A percentile compares a stretch with the other conserved stretches of the same genome.
Conservation (phyloP, 1,139 yeast species). For the Debaryomyces psychrophilus region DNA sequence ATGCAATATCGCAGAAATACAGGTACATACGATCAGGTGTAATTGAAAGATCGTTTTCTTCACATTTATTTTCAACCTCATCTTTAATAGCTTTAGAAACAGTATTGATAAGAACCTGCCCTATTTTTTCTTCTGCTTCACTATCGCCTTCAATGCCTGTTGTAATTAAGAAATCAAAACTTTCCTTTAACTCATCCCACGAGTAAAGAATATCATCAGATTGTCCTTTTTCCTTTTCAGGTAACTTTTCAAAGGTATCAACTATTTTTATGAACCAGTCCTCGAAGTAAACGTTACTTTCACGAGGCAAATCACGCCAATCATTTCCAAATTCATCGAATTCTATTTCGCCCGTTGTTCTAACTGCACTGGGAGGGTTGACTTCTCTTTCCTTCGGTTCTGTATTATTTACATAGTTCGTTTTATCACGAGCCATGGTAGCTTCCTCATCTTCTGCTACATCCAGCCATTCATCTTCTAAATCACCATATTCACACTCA, state of each 20-base stretch:
- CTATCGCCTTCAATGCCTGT: conserved; percentile 30
- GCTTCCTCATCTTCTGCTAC: conserved; percentile 25
- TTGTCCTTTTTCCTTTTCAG: conserved; percentile 18
- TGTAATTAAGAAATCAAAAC: conserved; percentile 32
- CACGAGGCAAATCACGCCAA: conserved; percentile 72
- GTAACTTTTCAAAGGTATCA: conserved; percentile 19
- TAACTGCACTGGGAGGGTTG: conserved; percentile 33
- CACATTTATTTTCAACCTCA: conserved; percentile 18
- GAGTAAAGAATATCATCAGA: conserved; percentile 33
- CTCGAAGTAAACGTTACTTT: conserved; percentile 40
- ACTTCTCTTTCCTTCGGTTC: conserved; percentile 5
- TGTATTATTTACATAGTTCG: neutral
- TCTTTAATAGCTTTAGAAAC: conserved; percentile 56
- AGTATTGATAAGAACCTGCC: conserved; percentile 48
- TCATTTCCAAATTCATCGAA: conserved; percentile 64
- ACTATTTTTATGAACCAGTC: conserved; percentile 24
- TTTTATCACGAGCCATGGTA: conserved; percentile 11
- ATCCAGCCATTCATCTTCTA: conserved; percentile 36
- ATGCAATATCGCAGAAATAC: conserved; percentile 41
- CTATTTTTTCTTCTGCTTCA: conserved; percentile 34
- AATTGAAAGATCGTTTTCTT: conserved; percentile 23
- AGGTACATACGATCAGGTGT: conserved; percentile 56
- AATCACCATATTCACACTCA: conserved; percentile 55
- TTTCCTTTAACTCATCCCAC: conserved; percentile 34
- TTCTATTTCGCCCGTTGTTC: conserved; percentile 38